Evolutionary conservation across 257 asterid genomes (phyloP).

Genomic region (Linaria vulgaris): DNA sequence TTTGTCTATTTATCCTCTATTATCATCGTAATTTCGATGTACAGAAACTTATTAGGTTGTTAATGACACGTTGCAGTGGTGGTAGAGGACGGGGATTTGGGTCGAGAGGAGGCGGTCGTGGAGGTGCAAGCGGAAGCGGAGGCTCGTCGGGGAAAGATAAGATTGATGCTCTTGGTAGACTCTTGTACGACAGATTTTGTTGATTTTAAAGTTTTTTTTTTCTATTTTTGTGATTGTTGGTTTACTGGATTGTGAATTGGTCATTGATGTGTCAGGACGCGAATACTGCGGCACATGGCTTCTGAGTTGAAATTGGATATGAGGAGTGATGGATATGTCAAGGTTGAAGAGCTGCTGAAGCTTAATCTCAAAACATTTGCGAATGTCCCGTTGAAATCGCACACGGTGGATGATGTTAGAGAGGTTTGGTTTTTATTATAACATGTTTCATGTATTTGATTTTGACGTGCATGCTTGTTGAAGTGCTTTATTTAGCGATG

Average conservation of each 20-base stretch:
- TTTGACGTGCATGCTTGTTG: neutral
- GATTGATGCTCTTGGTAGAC: neutral
- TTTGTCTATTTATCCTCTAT: neutral
- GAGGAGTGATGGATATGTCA: conserved; percentile 88
- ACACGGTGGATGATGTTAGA: conserved; percentile 69
- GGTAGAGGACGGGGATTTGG: neutral
- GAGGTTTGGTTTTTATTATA: conserved; percentile 55
- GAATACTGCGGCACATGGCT: conserved; percentile 89
- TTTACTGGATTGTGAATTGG: conserved; percentile 3
- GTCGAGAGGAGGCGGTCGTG: neutral
- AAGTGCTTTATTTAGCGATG: neutral
- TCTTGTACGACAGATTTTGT: neutral
- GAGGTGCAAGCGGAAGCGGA: neutral
- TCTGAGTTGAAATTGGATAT: conserved; percentile 74
- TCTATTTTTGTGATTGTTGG: neutral
- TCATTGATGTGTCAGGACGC: conserved; percentile 51
- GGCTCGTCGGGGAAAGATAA: neutral
- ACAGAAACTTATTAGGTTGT: neutral
- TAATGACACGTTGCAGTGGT: neutral
- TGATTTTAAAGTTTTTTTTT: neutral
- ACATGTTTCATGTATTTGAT: neutral
- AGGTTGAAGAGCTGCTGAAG: conserved; percentile 77
- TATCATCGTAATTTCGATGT: neutral
- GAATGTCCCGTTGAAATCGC: conserved; percentile 56
- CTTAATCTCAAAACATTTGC: conserved; percentile 75